Percentiles rank a stretch among this genome's conserved stretches.
These are phyloP conservation scores for Blastomyces parvus DNA, from an alignment of 2,329 filamentous ascomycete genomes.

Conservation along the genomic window DNA sequence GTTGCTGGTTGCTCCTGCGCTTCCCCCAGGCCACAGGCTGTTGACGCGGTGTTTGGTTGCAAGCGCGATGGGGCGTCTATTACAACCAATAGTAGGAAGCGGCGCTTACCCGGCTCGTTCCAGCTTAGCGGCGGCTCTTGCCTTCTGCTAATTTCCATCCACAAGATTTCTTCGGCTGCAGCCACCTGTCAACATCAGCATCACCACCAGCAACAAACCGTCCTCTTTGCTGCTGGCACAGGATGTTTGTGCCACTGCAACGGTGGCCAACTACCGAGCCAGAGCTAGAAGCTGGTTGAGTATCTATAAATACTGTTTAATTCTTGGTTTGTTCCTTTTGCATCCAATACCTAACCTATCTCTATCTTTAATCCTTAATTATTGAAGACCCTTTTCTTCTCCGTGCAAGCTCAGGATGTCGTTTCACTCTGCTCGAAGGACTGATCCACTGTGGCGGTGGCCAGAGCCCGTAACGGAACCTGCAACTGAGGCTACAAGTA, in stretches of 20 bases:
- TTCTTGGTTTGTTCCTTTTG: background rate
- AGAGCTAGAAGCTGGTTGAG: constrained; percentile 22
- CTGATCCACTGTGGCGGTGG: constrained; percentile 5
- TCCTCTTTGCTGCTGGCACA: background rate
- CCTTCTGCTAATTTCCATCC: background rate
- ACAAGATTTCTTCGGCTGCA: background rate
- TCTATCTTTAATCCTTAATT: background rate
- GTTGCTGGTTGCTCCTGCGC: background rate
- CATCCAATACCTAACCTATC: background rate
- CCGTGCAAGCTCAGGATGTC: background rate
- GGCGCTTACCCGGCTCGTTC: background rate
- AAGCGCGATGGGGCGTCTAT: background rate
- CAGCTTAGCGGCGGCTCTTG: background rate
- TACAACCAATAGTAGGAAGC: background rate
- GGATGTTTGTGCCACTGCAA: constrained; percentile 3
- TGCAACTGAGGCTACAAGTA: background rate
- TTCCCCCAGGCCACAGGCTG: constrained; percentile 5
- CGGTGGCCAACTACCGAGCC: background rate
- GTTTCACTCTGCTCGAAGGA: background rate
- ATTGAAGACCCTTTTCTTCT: background rate
- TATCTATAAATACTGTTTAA: background rate
- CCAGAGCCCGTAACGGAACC: background rate
- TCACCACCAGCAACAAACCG: background rate
- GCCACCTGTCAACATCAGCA: background rate
- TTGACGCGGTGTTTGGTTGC: background rate